Conservation (phyloP, 768 basidiomycete genomes). For the Boletus eberwhitei region DNA sequence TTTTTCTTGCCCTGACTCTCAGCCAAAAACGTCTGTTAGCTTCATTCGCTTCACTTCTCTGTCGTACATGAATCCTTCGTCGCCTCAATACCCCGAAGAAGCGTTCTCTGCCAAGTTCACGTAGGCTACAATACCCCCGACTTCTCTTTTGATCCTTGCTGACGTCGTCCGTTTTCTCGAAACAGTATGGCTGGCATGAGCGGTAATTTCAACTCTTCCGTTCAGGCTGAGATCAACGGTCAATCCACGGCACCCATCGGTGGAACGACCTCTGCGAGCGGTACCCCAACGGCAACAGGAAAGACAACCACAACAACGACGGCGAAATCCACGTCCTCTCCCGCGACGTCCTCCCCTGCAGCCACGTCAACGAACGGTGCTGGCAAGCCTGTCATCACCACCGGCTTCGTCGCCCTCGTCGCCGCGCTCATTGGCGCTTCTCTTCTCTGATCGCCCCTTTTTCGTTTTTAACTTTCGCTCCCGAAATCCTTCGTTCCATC, state of each 20-base stretch:
- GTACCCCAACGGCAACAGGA: constrained; percentile 16
- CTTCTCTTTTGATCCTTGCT: background rate
- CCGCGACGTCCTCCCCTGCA: background rate
- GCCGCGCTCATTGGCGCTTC: constrained; percentile 22
- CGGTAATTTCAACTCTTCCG: constrained; percentile 57
- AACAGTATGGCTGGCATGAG: constrained; percentile 65
- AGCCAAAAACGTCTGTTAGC: constrained; percentile 33
- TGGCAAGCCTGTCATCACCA: constrained; percentile 23
- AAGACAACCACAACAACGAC: background rate
- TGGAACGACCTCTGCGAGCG: constrained; percentile 28
- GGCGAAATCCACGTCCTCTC: background rate
- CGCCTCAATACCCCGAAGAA: constrained; percentile 54
- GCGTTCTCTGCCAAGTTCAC: constrained; percentile 79
- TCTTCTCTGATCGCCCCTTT: constrained; percentile 13
- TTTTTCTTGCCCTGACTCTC: background rate
- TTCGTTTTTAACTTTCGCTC: background rate
- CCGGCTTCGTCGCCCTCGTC: constrained; percentile 20
- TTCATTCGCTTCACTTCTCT: constrained; percentile 77
- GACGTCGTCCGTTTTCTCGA: background rate
- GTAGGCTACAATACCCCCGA: constrained; percentile 40
- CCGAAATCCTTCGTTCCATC: background rate
- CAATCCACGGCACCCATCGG: constrained; percentile 56
- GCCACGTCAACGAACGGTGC: constrained; percentile 14
- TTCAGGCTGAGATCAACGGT: constrained; percentile 59
- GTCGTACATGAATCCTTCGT: constrained; percentile 45